Conservation (phyloP, 768 basidiomycete species). For the Sarcomyxa edulis region DNA sequence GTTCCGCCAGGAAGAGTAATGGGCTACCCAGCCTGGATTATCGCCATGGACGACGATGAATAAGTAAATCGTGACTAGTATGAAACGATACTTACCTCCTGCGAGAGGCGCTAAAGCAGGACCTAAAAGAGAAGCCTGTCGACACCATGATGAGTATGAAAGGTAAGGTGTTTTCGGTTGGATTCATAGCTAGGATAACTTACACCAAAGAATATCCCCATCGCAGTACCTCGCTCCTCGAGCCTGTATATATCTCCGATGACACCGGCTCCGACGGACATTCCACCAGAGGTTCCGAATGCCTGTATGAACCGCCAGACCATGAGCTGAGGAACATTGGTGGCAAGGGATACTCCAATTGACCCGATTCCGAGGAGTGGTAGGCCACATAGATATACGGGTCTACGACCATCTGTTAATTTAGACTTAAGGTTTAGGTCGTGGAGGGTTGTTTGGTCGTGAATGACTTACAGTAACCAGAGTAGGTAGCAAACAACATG, state of each 20-base stretch:
- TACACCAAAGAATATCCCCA: slow-evolving; percentile 56
- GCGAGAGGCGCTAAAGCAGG: slow-evolving; percentile 55
- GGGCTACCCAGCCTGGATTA: slow-evolving; percentile 39
- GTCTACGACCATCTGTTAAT: slow-evolving; percentile 54
- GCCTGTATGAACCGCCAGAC: slow-evolving; percentile 63
- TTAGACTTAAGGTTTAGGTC: neutral
- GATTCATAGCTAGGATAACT: no score
- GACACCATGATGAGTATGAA: neutral
- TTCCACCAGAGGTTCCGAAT: slow-evolving; percentile 52
- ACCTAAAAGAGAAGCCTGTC: slow-evolving; percentile 48
- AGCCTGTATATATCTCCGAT: slow-evolving; percentile 64
- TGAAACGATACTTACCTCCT: slow-evolving; percentile 47
- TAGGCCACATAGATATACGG: slow-evolving; percentile 52
- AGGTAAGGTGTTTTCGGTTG: no score
- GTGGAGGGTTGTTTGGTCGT: slow-evolving; percentile 7
- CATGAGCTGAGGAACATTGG: slow-evolving; percentile 41
- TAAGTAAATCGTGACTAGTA: no score
- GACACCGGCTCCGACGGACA: slow-evolving; percentile 51
- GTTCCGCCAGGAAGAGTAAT: slow-evolving; percentile 63
- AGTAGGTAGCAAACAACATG: slow-evolving; percentile 47
- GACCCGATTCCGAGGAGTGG: slow-evolving; percentile 58
- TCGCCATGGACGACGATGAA: no score
- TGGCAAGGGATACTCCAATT: slow-evolving; percentile 49
- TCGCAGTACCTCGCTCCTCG: slow-evolving; percentile 54
- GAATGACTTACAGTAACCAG: slow-evolving; percentile 38